A percentile compares a stretch with the other conserved stretches of the same genome.
Conservation (phyloP, 495 filamentous ascomycete species). For the Daldinia loculata region DNA sequence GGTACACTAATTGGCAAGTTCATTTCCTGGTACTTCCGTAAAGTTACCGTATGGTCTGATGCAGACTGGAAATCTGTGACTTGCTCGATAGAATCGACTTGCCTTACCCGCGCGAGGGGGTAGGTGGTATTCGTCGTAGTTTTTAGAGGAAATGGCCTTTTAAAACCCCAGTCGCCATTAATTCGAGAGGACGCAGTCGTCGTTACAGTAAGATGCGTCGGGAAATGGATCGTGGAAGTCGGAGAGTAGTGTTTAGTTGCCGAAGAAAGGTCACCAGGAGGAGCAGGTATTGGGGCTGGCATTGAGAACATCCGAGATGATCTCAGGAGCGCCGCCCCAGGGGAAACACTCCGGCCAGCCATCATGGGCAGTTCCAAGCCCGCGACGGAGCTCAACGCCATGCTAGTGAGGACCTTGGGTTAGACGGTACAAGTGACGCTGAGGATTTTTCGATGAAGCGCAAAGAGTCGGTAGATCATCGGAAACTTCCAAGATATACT, state of each 20-base stretch:
- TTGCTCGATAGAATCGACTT: constrained; percentile 87
- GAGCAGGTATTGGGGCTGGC: constrained; percentile 59
- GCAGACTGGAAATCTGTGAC: constrained; percentile 90
- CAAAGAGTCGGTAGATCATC: constrained; percentile 30
- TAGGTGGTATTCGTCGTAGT: constrained; percentile 75
- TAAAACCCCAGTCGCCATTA: constrained; percentile 93
- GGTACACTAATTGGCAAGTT: constrained; percentile 62
- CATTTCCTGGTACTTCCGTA: constrained; percentile 86
- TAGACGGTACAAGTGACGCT: neutral
- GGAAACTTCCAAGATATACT: neutral
- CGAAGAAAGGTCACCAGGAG: constrained; percentile 45
- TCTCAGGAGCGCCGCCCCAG: constrained; percentile 67
- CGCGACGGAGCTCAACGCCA: constrained; percentile 30
- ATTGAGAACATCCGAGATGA: constrained; percentile 67
- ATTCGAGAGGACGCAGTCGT: constrained; percentile 77
- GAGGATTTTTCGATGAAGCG: constrained; percentile 34
- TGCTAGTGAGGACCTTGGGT: constrained; percentile 13
- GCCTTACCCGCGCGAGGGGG: constrained; percentile 73
- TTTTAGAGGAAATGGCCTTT: constrained; percentile 79
- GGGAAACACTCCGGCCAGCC: constrained; percentile 58
- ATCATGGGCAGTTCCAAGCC: constrained; percentile 32
- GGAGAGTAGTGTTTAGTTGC: constrained; percentile 48
- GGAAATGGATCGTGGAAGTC: constrained; percentile 77
- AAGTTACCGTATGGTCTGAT: constrained; percentile 79
- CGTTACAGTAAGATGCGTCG: constrained; percentile 85